Conservation (phyloP, 179 eudicot species). For the Beta macrorhiza region DNA sequence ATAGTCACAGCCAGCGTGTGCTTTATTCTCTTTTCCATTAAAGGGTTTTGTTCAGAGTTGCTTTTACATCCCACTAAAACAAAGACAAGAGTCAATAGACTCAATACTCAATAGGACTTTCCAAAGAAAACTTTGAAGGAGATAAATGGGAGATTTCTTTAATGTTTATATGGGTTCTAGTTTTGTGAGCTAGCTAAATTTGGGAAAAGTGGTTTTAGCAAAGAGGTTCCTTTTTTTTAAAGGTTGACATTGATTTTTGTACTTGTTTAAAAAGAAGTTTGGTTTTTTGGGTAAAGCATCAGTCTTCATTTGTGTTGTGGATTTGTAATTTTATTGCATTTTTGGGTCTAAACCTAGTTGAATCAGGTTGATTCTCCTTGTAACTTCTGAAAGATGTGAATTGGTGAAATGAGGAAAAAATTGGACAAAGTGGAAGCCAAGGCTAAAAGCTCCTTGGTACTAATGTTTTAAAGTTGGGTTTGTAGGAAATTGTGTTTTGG, state of each 20-base stretch:
- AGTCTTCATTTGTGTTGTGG: constrained; percentile 9
- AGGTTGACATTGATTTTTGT: constrained; percentile 33
- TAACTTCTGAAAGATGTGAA: constrained; percentile 22
- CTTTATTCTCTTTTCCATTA: constrained; percentile 36
- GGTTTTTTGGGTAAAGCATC: constrained; percentile 21
- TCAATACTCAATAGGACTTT: constrained; percentile 25
- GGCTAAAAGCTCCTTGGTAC: constrained; percentile 19
- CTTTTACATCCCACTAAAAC: constrained; percentile 34
- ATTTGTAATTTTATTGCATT: constrained; percentile 25
- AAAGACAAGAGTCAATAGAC: constrained; percentile 30
- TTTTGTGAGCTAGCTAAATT: constrained; percentile 34
- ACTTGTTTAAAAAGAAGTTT: constrained; percentile 23
- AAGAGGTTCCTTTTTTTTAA: constrained; percentile 11
- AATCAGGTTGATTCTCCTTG: constrained; percentile 21
- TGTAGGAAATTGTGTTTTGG: constrained; percentile 16
- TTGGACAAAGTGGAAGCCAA: constrained; percentile 21
- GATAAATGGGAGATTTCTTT: constrained; percentile 33
- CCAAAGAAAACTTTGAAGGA: constrained; percentile 21
- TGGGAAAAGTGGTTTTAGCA: constrained; percentile 30
- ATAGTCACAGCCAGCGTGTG: constrained; percentile 34
- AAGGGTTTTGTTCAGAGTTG: constrained; percentile 31
- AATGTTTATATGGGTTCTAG: constrained; percentile 26
- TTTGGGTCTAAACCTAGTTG: constrained; percentile 20
- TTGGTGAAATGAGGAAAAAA: constrained; percentile 25
- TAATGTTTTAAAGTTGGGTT: constrained; percentile 18